Evolutionary conservation across 2,329 filamentous ascomycete genomes (phyloP).

Genomic region (Aspergillus felis): DNA sequence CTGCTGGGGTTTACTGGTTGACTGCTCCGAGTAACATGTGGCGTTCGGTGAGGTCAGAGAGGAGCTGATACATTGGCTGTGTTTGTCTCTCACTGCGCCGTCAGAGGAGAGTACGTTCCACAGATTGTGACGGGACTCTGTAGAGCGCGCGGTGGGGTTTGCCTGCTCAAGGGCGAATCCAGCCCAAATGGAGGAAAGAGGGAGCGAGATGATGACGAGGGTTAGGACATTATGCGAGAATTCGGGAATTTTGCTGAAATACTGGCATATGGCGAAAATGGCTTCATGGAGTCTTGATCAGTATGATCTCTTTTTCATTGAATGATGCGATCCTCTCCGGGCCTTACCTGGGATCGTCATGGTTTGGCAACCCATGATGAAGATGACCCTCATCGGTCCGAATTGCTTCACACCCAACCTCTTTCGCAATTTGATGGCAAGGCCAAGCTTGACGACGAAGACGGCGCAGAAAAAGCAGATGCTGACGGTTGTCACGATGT

Average conservation of each 20-base stretch:
- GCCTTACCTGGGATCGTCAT: slow-evolving; percentile 58
- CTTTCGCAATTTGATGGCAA: slow-evolving; percentile 54
- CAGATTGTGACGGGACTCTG: slow-evolving; percentile 19
- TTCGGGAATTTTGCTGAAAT: slow-evolving; percentile 48
- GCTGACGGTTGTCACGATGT: slow-evolving; percentile 52
- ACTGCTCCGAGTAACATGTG: slow-evolving; percentile 25
- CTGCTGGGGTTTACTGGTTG: slow-evolving; percentile 11
- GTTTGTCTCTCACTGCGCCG: slow-evolving; percentile 10
- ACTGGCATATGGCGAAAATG: slow-evolving; percentile 58
- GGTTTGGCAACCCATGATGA: slow-evolving; percentile 65
- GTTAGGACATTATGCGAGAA: slow-evolving; percentile 55
- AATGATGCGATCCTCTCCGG: not conserved
- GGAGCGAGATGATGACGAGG: slow-evolving; percentile 59
- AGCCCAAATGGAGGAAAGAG: slow-evolving; percentile 65
- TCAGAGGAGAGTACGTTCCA: slow-evolving; percentile 25
- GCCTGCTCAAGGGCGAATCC: slow-evolving; percentile 32
- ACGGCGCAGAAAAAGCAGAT: slow-evolving; percentile 61
- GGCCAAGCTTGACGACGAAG: slow-evolving; percentile 59
- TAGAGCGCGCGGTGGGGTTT: slow-evolving; percentile 5
- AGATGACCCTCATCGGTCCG: slow-evolving; percentile 63
- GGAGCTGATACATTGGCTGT: slow-evolving; percentile 8
- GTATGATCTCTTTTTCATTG: slow-evolving; percentile 11
- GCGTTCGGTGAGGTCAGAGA: slow-evolving; percentile 18
- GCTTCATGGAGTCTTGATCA: slow-evolving; percentile 37
- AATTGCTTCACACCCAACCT: slow-evolving; percentile 57